Percentiles rank a stretch among this genome's conserved stretches.
Conservation (phyloP, 1,139 yeast genomes). For the Blastobotrys indianensis region DNA sequence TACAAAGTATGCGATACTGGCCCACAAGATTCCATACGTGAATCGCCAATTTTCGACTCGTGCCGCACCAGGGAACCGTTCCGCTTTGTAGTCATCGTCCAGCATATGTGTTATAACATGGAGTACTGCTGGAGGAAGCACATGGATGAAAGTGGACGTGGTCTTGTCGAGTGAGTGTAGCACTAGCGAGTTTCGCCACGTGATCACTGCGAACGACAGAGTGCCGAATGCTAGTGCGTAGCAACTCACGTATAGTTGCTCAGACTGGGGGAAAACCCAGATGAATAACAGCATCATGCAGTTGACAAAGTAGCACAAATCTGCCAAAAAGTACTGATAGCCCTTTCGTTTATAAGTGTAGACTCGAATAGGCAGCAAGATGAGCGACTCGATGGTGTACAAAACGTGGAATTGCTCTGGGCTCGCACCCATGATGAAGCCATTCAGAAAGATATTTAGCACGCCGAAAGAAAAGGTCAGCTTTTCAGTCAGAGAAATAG, state of each 20-base stretch:
- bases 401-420: slow-evolving; percentile 74
- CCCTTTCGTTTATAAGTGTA: slow-evolving; percentile 75
- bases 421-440: slow-evolving; percentile 68
- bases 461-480: slow-evolving; percentile 72
- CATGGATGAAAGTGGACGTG: slow-evolving; percentile 87
- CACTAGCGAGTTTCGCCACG: slow-evolving; percentile 93
- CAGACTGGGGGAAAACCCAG: slow-evolving; percentile 77
- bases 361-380: slow-evolving; percentile 79
- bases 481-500: slow-evolving; percentile 65
- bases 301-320: slow-evolving; percentile 89
- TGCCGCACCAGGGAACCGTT: slow-evolving; percentile 77
- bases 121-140: slow-evolving; percentile 84
- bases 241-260: slow-evolving; percentile 68
- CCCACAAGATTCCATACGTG: slow-evolving; percentile 64
- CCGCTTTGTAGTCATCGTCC: slow-evolving; percentile 46
- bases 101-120: slow-evolving; percentile 82
- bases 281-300: slow-evolving; percentile 59
- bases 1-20: slow-evolving; percentile 77
- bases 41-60: slow-evolving; percentile 64
- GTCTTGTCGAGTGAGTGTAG: slow-evolving; percentile 88
- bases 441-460: slow-evolving; percentile 61
- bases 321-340: slow-evolving; percentile 86
- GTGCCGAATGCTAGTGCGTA: slow-evolving; percentile 88
- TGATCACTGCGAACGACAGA: slow-evolving; percentile 84
- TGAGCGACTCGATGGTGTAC: slow-evolving; percentile 55